A percentile compares a stretch with the other conserved stretches of the same genome.
These are phyloP conservation scores for Hamigera avellanea DNA, from an alignment of 495 filamentous ascomycete species.

Conservation along the genomic window DNA sequence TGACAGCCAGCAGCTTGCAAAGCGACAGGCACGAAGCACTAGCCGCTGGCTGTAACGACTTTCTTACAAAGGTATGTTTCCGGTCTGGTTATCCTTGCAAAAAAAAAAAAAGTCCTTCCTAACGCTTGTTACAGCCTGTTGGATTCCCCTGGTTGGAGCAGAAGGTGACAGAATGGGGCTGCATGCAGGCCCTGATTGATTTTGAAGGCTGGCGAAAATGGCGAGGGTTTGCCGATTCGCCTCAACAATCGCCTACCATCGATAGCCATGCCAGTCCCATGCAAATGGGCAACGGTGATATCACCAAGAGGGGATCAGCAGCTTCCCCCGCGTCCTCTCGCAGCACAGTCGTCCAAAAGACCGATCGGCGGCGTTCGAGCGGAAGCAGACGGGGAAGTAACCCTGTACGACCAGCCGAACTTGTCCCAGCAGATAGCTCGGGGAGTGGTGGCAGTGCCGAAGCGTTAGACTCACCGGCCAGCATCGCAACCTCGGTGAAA, in stretches of 20 bases:
- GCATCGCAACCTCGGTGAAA: slow-evolving; percentile 1
- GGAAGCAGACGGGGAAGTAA: neutral
- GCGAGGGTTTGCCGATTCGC: slow-evolving; percentile 60
- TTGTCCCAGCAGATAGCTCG: slow-evolving; percentile 14
- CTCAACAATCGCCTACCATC: slow-evolving; percentile 10
- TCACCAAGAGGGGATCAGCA: neutral
- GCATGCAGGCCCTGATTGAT: slow-evolving; percentile 97
- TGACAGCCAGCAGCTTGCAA: slow-evolving; percentile 87
- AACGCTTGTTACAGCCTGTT: slow-evolving; percentile 52
- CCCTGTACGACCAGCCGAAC: neutral
- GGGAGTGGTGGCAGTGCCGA: slow-evolving; percentile 21
- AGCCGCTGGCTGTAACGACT: slow-evolving; percentile 95
- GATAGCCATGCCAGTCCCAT: slow-evolving; percentile 20
- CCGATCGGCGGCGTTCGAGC: neutral
- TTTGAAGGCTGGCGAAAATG: slow-evolving; percentile 97
- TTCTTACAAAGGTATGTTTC: slow-evolving; percentile 80
- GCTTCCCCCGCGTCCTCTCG: neutral
- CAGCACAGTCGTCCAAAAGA: neutral
- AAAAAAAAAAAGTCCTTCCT: too few relatives aligned
- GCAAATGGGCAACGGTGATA: slow-evolving; percentile 13
- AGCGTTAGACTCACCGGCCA: slow-evolving; percentile 18
- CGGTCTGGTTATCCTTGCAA: too few relatives aligned
- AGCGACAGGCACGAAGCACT: slow-evolving; percentile 90
- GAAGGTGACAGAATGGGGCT: slow-evolving; percentile 98
- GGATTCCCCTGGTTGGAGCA: slow-evolving; percentile 96